phyloP scores from a whole-genome alignment of 768 basidiomycete genomes.

The Saitozyma sp. region DNA sequence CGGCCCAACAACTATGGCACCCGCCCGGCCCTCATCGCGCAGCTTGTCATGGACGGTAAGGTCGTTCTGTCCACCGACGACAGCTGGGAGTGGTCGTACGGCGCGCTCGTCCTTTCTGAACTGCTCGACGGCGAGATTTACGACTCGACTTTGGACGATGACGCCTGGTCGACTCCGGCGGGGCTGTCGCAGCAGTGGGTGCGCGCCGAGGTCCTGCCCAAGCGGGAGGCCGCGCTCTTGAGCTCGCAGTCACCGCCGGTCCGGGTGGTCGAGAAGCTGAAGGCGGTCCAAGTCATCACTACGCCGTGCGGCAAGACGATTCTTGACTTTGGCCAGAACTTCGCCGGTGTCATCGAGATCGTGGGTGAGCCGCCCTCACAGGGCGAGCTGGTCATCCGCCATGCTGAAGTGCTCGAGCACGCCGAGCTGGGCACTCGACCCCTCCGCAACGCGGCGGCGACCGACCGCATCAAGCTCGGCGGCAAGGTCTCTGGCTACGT shows the following conservation, averaged over 20 bases:
- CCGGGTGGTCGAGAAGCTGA: constrained; percentile 17
- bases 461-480: constrained; percentile 26
- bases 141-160: constrained; percentile 12
- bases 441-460: constrained; percentile 30
- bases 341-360: constrained; percentile 43
- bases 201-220: constrained; percentile 16
- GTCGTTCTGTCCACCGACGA: constrained; percentile 16
- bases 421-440: constrained; percentile 46
- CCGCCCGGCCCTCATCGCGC: constrained; percentile 28
- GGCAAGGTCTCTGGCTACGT: constrained; percentile 29
- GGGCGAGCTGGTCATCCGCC: constrained; percentile 25
- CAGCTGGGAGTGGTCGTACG: constrained; percentile 15
- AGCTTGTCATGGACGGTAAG: constrained; percentile 32
- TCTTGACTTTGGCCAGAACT: constrained; percentile 51
- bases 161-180: constrained; percentile 2
- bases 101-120: constrained; percentile 21
- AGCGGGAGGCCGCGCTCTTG: constrained; percentile 24
- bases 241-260: constrained; percentile 40
- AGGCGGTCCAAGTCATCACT: constrained; percentile 33
- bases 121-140: constrained; percentile 41
- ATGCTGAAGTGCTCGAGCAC: constrained; percentile 48
- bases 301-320: constrained; percentile 41
- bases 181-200: too few relatives aligned
- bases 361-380: neutral
- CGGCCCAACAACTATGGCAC: constrained; percentile 32